phyloP scores from a whole-genome alignment of 1,284 basidiomycete species.

The Cystobasidiaceae sp. region DNA sequence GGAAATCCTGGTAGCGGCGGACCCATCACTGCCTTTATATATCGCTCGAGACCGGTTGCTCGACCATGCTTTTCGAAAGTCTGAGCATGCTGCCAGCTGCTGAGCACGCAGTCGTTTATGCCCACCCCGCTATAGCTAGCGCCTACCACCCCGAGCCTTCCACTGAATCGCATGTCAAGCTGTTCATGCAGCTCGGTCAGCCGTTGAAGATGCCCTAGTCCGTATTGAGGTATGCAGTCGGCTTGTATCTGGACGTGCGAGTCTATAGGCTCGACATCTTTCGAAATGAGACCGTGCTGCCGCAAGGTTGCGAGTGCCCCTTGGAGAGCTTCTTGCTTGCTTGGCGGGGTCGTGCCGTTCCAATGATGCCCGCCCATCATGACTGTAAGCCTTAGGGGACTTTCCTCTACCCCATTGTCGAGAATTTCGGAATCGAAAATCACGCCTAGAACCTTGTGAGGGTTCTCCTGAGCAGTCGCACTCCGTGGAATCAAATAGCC shows the following conservation, averaged over 20 bases:
- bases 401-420: conserved; percentile 38
- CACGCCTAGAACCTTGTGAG: conserved; percentile 49
- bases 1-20: no score
- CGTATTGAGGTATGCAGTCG: conserved; percentile 76
- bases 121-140: conserved; percentile 85
- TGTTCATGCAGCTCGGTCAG: conserved; percentile 59
- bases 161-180: conserved; percentile 54
- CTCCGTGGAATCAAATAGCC: conserved; percentile 89
- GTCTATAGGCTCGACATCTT: conserved; percentile 58
- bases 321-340: conserved; percentile 29
- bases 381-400: conserved; percentile 67
- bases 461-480: conserved; percentile 51
- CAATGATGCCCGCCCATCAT: conserved; percentile 84
- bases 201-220: conserved; percentile 66
- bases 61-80: neutral
- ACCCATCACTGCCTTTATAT: neutral
- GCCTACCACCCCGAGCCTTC: conserved; percentile 67
- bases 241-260: conserved; percentile 57
- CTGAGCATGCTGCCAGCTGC: conserved; percentile 9
- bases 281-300: conserved; percentile 52
- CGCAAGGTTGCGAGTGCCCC: conserved; percentile 51
- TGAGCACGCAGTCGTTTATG: conserved; percentile 59
- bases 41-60: conserved; percentile 11
- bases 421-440: conserved; percentile 58
- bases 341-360: conserved; percentile 44